These are phyloP conservation scores for Globisporangium irregulare DNA, from an alignment of 352 stramenopile species.

Conservation along the genomic window DNA sequence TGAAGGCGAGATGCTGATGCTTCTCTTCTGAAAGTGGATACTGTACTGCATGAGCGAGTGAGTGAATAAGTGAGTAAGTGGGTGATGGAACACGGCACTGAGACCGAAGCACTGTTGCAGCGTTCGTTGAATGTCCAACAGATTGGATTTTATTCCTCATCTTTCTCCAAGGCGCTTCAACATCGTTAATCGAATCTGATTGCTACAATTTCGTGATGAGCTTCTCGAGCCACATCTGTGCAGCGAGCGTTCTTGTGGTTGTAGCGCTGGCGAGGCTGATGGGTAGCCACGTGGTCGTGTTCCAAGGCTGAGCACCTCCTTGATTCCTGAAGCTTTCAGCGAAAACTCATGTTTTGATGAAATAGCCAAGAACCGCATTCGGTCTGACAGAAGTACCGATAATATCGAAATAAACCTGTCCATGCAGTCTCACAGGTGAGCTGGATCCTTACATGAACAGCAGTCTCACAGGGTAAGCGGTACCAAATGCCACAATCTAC, in stretches of 20 bases:
- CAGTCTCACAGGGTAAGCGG: not conserved
- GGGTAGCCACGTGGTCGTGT: not conserved
- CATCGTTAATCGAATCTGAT: not conserved
- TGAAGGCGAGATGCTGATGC: not conserved
- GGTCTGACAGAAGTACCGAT: not conserved
- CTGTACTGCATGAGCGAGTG: not conserved
- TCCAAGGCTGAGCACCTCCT: not conserved
- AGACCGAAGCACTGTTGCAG: not conserved
- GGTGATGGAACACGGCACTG: not conserved
- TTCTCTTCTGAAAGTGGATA: not conserved
- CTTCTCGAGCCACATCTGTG: not conserved
- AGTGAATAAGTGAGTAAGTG: not conserved
- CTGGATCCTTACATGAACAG: not conserved
- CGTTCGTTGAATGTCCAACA: not conserved
- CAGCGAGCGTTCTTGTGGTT: not conserved
- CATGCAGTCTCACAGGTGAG: not conserved
- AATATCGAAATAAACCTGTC: not conserved
- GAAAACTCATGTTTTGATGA: not conserved
- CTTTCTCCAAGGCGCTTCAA: not conserved
- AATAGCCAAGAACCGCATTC: not conserved
- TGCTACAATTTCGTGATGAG: not conserved
- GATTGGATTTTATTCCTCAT: not conserved
- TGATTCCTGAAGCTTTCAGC: not conserved
- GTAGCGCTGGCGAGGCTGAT: not conserved
- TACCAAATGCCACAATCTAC: not conserved